Evolutionary conservation across 768 basidiomycete genomes (phyloP), one percentile per base, ranked within the genome.

Genomic region (Galerina marginata): DNA sequence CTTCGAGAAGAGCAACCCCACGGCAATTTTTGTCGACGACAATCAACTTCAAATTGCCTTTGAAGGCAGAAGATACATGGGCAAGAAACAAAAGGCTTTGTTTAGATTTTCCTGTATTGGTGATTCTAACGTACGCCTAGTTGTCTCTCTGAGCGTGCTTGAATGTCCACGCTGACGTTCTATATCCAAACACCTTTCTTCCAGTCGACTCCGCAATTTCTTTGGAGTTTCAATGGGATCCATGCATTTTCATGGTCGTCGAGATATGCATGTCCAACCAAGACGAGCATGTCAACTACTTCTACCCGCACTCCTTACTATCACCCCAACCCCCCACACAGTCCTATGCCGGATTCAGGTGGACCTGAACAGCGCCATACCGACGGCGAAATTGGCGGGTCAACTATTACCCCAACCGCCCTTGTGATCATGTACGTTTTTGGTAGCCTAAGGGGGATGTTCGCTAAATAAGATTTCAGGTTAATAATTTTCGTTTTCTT

Each of bases 21-120:
- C 59, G 38, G 53, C 54, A 43, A 60, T 46, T 11, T 56, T 36
- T 53, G 50, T 58, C 9, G 50, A 63, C 3, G 64, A 59, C 25
- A 67, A 62, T 38, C 59, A 63, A 10, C 54, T 77, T 6, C 72
- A 75, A 43, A 43, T 75, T n/a, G 71, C 72, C 1, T 62, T 76
- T 2, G 72, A 74, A 40, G 76, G 76, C 11, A 71, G 67, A 16
- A 25, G 39, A 12, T 76, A 77, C 56, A 68, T 68, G 47, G 15
- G 57, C 2, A 64, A 61, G 45, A 61, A 63, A 29, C 74, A 77
- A 38, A 74, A 69, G 45, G 75, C 74, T 9, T 62, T 70, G 2
- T 72, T 76, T 47, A 53, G 69, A 23, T 72, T 76, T 38, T 54
- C 64, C 37, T 77, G 76, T 44, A 23, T 20, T 15, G 14, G 11